Conservation (phyloP, 116 monocot species). For the Trichopus zeylanicus region DNA sequence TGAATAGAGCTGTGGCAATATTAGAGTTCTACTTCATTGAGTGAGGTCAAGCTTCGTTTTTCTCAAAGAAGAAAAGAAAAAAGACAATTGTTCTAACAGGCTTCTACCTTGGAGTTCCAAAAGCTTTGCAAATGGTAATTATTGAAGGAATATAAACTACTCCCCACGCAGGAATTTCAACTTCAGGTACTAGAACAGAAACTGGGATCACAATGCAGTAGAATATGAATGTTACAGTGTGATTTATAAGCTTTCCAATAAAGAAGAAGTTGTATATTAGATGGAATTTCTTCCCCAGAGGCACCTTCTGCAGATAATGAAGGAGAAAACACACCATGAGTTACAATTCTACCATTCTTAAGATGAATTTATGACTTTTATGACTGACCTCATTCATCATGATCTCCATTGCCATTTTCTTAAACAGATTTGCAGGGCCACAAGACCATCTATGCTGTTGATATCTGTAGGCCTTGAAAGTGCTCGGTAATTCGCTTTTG, state of each 20-base stretch:
- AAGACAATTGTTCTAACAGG: too few relatives aligned
- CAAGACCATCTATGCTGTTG: constrained; percentile 50
- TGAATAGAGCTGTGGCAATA: constrained; percentile 15
- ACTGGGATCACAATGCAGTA: constrained; percentile 35
- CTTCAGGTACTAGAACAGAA: constrained; percentile 28
- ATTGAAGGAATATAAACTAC: constrained; percentile 24
- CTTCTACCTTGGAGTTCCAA: constrained; percentile 29
- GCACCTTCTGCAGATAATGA: constrained; percentile 27
- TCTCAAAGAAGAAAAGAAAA: too few relatives aligned
- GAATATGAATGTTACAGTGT: constrained; percentile 27
- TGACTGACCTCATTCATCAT: constrained; percentile 19
- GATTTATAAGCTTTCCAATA: constrained; percentile 27
- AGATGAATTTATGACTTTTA: too few relatives aligned
- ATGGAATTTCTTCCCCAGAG: constrained; percentile 27
- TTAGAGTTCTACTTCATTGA: background rate
- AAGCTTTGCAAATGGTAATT: constrained; percentile 22
- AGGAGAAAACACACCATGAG: too few relatives aligned
- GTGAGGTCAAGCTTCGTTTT: too few relatives aligned
- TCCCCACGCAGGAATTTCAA: constrained; percentile 31
- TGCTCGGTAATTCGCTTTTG: constrained; percentile 39
- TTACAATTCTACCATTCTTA: too few relatives aligned
- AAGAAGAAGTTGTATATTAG: constrained; percentile 39
- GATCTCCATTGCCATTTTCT: constrained; percentile 37
- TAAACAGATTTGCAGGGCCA: constrained; percentile 36
- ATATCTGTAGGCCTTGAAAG: constrained; percentile 29